A percentile compares a stretch with the other conserved stretches of the same genome.
phyloP scores from a whole-genome alignment of 495 filamentous ascomycete genomes.

The Massariosphaeria phaeospora region DNA sequence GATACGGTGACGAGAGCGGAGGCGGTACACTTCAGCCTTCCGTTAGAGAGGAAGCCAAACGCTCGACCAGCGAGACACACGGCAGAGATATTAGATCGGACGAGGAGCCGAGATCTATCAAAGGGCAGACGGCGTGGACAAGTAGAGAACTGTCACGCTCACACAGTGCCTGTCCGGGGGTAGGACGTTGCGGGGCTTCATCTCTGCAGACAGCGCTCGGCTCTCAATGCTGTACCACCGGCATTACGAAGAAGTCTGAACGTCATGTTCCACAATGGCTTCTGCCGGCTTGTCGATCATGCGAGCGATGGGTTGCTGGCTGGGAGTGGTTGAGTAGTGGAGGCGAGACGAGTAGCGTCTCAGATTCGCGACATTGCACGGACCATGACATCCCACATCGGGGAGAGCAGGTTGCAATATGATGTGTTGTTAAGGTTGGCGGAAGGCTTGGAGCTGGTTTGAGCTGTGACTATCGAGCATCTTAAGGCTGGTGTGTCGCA shows the following conservation, averaged over 20 bases:
- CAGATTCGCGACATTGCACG: conserved; percentile 16
- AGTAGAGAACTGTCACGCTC: conserved; percentile 27
- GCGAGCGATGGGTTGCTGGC: not conserved
- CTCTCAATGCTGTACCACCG: conserved; percentile 17
- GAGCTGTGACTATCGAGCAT: not conserved
- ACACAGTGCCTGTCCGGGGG: conserved; percentile 1
- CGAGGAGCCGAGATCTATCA: no score
- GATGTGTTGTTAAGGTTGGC: not conserved
- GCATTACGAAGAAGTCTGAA: conserved; percentile 5
- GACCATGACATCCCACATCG: not conserved
- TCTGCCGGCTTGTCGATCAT: not conserved
- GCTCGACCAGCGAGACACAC: not conserved
- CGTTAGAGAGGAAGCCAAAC: no score
- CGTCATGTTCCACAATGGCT: conserved; percentile 3
- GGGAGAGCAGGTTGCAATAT: not conserved
- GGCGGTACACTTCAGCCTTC: no score
- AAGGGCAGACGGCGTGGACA: no score
- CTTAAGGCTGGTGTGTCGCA: not conserved
- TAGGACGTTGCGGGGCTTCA: not conserved
- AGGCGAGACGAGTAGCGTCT: conserved; percentile 11
- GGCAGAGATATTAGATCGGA: no score
- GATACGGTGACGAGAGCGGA: no score
- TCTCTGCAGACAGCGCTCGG: not conserved
- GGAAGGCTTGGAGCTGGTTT: not conserved
- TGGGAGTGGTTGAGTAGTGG: not conserved